These are phyloP conservation scores for Acanthamoeba lenticulata DNA, from an alignment of 208 protist genomes.

Conservation along the genomic window DNA sequence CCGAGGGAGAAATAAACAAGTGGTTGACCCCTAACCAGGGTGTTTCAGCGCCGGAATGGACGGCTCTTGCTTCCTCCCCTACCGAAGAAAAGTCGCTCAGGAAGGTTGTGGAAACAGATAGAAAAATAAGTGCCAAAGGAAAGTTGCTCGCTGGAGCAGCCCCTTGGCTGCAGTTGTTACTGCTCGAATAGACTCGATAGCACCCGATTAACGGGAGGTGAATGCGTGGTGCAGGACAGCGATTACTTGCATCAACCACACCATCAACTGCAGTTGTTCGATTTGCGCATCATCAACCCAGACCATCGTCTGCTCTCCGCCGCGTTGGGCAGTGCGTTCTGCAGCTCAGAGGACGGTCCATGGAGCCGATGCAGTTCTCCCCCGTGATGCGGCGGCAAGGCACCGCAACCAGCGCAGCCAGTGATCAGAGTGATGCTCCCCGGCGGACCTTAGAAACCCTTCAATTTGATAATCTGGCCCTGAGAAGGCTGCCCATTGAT, in stretches of 20 bases:
- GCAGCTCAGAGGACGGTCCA: not conserved
- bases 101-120: too few species aligned
- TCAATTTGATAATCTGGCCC: conserved; percentile 73
- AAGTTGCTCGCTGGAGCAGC: too few species aligned
- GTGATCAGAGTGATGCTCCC: not conserved
- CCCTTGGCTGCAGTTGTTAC: too few species aligned
- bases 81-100: too few species aligned
- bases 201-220: too few species aligned
- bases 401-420: not conserved
- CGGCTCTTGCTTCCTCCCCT: too few species aligned
- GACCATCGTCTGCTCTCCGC: not conserved
- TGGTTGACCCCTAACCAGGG: too few species aligned
- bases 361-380: not conserved
- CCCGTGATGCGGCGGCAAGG: not conserved
- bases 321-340: not conserved
- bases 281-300: too few species aligned
- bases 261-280: not conserved
- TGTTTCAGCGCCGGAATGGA: too few species aligned
- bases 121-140: too few species aligned
- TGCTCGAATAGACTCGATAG: too few species aligned
- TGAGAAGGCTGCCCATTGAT: conserved; percentile 73
- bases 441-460: conserved; percentile 55
- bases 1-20: too few species aligned
- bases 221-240: not conserved
- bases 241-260: not conserved